Evolutionary conservation across 352 stramenopile genomes (phyloP).

Genomic region (Pythium chondricola): DNA sequence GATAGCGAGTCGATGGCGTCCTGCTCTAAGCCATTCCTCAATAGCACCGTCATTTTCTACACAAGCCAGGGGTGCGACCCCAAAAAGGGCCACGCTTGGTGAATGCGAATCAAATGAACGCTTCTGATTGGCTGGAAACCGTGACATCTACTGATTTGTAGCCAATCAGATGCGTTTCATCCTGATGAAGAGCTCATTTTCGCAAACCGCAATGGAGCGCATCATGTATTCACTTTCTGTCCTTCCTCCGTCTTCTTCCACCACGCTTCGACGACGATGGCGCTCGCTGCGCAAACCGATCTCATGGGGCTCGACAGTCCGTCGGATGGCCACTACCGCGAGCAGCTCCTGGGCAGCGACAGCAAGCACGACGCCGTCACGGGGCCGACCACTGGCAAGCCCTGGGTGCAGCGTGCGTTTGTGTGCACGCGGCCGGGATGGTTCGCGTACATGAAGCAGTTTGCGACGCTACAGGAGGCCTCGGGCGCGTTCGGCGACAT

Average conservation of each 20-base stretch:
- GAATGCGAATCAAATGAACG: background rate
- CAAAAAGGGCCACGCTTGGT: no score
- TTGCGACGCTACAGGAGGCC: conserved; percentile 70
- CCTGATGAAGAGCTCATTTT: no score
- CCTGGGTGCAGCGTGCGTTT: conserved; percentile 43
- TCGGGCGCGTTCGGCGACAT: conserved; percentile 92
- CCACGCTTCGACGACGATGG: no score
- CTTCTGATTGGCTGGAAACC: background rate
- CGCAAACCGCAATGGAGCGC: no score
- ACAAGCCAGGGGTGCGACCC: no score
- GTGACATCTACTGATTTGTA: no score
- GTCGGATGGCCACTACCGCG: conserved; percentile 8
- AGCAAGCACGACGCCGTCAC: conserved; percentile 35
- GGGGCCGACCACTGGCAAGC: conserved; percentile 37
- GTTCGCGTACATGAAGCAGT: conserved; percentile 52
- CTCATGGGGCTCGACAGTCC: conserved; percentile 4
- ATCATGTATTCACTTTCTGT: no score
- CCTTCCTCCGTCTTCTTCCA: no score
- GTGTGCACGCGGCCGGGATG: conserved; percentile 51
- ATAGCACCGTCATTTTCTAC: no score
- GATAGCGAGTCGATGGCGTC: no score
- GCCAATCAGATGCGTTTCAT: no score
- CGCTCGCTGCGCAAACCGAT: conserved; percentile 2
- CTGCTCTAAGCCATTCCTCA: no score
- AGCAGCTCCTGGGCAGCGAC: conserved; percentile 27